Percentiles rank a stretch among this genome's conserved stretches.
Evolutionary conservation across 441 rosid species (phyloP).

Genomic region (Adansonia madagascariensis): DNA sequence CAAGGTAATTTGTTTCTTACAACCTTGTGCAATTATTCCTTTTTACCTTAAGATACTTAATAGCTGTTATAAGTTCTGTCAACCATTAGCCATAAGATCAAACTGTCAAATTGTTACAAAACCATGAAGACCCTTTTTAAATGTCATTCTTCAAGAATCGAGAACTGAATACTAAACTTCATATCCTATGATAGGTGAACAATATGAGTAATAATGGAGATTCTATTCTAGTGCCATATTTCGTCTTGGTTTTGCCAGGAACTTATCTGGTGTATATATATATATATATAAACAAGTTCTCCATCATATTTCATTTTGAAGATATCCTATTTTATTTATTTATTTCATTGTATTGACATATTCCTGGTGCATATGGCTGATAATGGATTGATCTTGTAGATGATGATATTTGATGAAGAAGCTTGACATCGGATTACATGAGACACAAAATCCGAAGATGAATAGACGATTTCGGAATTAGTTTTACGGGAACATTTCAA

Average conservation of each 20-base stretch:
- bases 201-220: background rate
- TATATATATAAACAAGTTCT: background rate
- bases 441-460: background rate
- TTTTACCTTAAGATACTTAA: background rate
- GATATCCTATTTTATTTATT: background rate
- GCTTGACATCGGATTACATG: constrained; percentile 2
- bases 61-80: background rate
- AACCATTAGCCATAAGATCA: background rate
- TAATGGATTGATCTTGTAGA: background rate
- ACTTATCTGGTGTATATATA: background rate
- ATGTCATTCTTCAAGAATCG: background rate
- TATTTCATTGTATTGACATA: background rate
- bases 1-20: constrained; percentile 39
- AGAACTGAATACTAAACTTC: background rate
- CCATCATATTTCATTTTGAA: background rate
- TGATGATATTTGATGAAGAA: constrained; percentile 19
- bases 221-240: background rate
- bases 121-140: background rate
- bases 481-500: background rate
- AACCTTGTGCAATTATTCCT: background rate
- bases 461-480: background rate
- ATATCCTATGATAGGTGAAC: background rate
- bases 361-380: background rate
- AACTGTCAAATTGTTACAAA: background rate
- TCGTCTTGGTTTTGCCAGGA: background rate